Evolutionary conservation across 805 yeast genomes (phyloP), one percentile per base, ranked within the genome.

Genomic region (Teunomyces aglyptinius): DNA sequence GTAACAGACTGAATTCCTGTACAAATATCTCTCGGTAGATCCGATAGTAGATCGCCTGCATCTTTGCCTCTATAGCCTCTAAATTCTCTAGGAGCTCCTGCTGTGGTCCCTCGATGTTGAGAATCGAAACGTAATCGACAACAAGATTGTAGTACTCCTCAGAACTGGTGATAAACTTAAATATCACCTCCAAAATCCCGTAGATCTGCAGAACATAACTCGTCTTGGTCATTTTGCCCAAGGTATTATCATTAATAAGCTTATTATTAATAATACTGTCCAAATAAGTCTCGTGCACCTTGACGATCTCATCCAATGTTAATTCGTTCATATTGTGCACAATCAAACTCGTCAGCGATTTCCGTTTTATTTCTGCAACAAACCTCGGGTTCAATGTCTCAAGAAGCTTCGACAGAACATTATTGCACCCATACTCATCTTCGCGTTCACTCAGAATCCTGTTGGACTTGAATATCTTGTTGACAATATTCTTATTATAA

Each of bases 221-320:
- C 38, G 50, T 51, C 3, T 65, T 66, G 3, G 71, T 57, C 13
- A 36, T 29, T 33, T 64, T 62, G 2, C 76, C 76, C 5, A 56
- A 45, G 4, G 45, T 41, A n/a, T 60, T 54, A 16, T 64, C 70
- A 43, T 62, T 60, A 22, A 72, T 55, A 8, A 73, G 47, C 41
- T 67, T 69, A 52, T 63, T 58, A 24, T 63, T 53, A 16, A 67
- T 59, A 6, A 67, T 52, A 46, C n/a, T 46, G 35, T 18, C 27
- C 39, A 43, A 54, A 54, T 48, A 71, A 2, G 49, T 48, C 18
- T 58, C 56, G 52, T 76, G 80, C 12, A 67, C 43, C 4, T 52
- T 32, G 8, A 70, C 65, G 10, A 84, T 55, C 36, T 81, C 82
- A 51, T 82, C 84, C 41, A 84, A 61, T 10, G 78, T 73, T 38